Evolutionary conservation across 768 basidiomycete genomes (phyloP).

Genomic region (Suillus tomentosus): DNA sequence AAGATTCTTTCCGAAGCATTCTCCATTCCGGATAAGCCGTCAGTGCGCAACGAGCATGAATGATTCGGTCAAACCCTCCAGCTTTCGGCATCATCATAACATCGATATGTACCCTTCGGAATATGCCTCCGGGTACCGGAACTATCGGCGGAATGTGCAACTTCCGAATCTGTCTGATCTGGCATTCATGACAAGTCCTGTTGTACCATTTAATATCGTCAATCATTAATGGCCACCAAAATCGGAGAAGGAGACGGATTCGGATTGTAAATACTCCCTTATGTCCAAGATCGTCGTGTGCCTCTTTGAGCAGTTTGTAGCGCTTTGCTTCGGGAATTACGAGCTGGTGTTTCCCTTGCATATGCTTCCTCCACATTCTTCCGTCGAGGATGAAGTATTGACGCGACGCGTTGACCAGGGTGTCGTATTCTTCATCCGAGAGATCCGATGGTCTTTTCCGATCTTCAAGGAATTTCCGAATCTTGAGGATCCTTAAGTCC

Average conservation of each 20-base stretch:
- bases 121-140: not conserved
- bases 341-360: not conserved
- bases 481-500: fast-evolving
- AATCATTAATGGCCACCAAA: slow-evolving; percentile 10
- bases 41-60: slow-evolving; percentile 5
- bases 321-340: not conserved
- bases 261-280: slow-evolving; percentile 6
- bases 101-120: not conserved
- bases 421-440: no score
- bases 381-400: fast-evolving
- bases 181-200: not conserved
- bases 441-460: fast-evolving
- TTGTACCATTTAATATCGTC: slow-evolving; percentile 5
- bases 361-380: not conserved
- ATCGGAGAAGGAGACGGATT: fast-evolving
- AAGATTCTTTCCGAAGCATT: slow-evolving; percentile 32
- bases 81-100: slow-evolving; percentile 11
- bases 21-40: slow-evolving; percentile 24
- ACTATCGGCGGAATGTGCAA: not conserved
- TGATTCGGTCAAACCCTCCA: slow-evolving; percentile 20
- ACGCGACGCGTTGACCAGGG: fast-evolving
- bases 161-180: not conserved
- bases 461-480: no score
- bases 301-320: not conserved
- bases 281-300: not conserved